phyloP scores from a whole-genome alignment of 164 flowering plant genomes.

The Vitis rupestris region DNA sequence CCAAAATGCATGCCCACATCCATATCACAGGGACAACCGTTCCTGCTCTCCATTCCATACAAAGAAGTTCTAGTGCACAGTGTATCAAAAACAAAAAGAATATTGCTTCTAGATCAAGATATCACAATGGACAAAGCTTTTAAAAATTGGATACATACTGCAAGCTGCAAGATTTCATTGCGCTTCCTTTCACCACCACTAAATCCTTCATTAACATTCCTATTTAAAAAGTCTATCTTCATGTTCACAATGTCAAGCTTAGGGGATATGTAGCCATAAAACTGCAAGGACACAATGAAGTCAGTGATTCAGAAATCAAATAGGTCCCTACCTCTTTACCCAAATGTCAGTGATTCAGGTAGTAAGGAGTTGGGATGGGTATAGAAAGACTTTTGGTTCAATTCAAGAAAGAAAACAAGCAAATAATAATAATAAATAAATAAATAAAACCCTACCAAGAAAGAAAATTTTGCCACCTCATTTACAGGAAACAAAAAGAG shows the following conservation, averaged over 20 bases:
- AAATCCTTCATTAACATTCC: constrained; percentile 99
- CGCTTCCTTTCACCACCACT: constrained; percentile 99
- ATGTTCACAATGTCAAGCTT: constrained; percentile 84
- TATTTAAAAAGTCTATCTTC: constrained; percentile 72
- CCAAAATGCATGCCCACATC: background rate
- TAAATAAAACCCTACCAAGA: too few relatives aligned
- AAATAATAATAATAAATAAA: too few relatives aligned
- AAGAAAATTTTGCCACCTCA: too few relatives aligned
- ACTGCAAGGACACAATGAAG: constrained; percentile 50
- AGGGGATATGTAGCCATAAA: constrained; percentile 52
- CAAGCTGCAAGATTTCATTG: constrained; percentile 95
- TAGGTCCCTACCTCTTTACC: background rate
- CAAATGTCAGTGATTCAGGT: too few relatives aligned
- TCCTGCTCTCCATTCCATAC: background rate
- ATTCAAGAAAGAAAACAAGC: too few relatives aligned
- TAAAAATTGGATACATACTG: constrained; percentile 47
- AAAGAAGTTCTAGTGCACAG: background rate
- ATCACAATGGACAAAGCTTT: background rate
- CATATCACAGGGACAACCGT: background rate
- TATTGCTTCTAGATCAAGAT: background rate
- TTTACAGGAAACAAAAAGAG: too few relatives aligned
- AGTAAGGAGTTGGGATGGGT: too few relatives aligned
- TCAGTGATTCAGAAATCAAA: background rate
- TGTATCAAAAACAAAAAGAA: background rate
- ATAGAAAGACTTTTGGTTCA: too few relatives aligned